These are phyloP conservation scores for Trametes cubensis DNA, from an alignment of 768 basidiomycete species.

Conservation along the genomic window DNA sequence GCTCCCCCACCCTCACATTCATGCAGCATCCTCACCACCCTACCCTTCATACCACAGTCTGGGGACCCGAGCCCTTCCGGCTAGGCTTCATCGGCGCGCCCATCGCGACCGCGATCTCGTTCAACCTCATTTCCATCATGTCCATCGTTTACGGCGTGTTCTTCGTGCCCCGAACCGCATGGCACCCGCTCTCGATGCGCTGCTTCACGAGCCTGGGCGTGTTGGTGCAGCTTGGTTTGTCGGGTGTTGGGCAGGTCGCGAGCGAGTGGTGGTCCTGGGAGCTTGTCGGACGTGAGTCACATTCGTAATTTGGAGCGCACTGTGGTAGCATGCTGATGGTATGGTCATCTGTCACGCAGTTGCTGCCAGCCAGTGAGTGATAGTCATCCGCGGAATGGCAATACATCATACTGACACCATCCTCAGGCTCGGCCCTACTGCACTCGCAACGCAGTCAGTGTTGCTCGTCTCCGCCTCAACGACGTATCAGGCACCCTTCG, in stretches of 20 bases:
- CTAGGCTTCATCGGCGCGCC: constrained; percentile 94
- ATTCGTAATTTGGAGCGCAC: neutral
- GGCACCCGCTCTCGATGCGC: constrained; percentile 71
- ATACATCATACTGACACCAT: neutral
- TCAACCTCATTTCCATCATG: constrained; percentile 75
- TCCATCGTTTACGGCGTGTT: constrained; percentile 67
- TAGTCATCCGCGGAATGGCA: neutral
- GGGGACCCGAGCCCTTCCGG: constrained; percentile 78
- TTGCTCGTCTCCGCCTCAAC: constrained; percentile 74
- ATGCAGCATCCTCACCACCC: too few relatives aligned
- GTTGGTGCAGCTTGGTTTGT: constrained; percentile 74
- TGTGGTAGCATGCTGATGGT: neutral
- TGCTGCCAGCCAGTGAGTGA: constrained; percentile 53
- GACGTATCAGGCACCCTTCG: constrained; percentile 83
- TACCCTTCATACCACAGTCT: constrained; percentile 47
- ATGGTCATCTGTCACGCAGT: constrained; percentile 35
- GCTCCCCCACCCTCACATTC: constrained; percentile 12
- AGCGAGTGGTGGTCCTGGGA: constrained; percentile 99
- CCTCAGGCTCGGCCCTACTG: constrained; percentile 70
- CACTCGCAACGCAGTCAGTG: constrained; percentile 88
- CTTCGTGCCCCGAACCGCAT: constrained; percentile 71
- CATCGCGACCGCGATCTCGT: constrained; percentile 83
- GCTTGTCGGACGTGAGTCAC: constrained; percentile 56
- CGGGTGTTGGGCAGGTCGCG: constrained; percentile 83
- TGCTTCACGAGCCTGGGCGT: constrained; percentile 71